Evolutionary conservation across 306 rosid species (phyloP).

Genomic region (Prunus mira): DNA sequence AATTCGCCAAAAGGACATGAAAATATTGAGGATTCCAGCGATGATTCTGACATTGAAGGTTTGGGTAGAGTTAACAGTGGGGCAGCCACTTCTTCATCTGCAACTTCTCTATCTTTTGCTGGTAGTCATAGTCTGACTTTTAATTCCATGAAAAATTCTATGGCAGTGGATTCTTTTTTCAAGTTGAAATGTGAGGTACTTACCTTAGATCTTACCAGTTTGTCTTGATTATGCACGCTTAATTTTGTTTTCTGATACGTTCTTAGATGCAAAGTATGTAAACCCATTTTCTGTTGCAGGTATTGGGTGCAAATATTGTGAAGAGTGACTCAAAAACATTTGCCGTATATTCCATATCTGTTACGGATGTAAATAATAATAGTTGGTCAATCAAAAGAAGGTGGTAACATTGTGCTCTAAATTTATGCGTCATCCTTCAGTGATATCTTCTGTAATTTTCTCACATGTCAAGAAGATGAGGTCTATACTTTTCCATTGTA

Average conservation of each 20-base stretch:
- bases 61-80: conserved; percentile 80
- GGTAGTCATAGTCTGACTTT: conserved; percentile 38
- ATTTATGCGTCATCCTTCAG: conserved; percentile 15
- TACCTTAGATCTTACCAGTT: conserved; percentile 20
- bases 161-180: conserved; percentile 66
- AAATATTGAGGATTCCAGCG: conserved; percentile 60
- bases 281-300: conserved; percentile 57
- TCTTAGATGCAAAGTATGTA: conserved; percentile 26
- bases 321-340: conserved; percentile 90
- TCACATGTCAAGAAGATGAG: neutral
- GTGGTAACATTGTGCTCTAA: conserved; percentile 39
- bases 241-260: conserved; percentile 19
- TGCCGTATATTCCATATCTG: conserved; percentile 95
- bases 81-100: conserved; percentile 81
- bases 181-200: conserved; percentile 97
- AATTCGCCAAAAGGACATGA: conserved; percentile 41
- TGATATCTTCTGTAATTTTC: conserved; percentile 3
- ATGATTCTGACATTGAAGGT: conserved; percentile 66
- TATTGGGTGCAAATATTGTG: conserved; percentile 92
- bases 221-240: conserved; percentile 3
- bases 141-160: conserved; percentile 55
- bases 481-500: conserved; percentile 4
- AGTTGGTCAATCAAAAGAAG: conserved; percentile 99
- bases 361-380: conserved; percentile 77
- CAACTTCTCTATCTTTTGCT: conserved; percentile 42